Base-by-base conservation (phyloP, 371 early-diverging fungal genomes). In the Cokeromyces recurvatus region DNA sequence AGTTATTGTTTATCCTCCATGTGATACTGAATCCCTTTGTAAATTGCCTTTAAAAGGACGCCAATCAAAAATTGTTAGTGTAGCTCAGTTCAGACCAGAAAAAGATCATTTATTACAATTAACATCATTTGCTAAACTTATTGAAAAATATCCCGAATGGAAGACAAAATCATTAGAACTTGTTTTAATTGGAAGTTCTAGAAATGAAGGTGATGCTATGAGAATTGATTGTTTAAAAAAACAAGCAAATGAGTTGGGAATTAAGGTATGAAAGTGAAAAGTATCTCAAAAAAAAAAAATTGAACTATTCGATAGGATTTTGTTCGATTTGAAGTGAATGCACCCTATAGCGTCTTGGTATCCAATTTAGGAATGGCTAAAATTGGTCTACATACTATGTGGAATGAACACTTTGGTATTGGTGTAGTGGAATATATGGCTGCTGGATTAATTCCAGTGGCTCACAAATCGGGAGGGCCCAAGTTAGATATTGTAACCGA, bases 381-480 rank as follows among this genome's bases (percentile, higher is more conserved):
- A 38, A 67, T 95, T 31, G 98, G 96, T 0, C 42, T 98, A 16
- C 96, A 96, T 59, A 90, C 97, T 12, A 98, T 98, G 98, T 74
- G 78, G 68, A 87, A 96, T 55, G 98, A 98, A 59, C 98, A 98
- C 61, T 98, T 98, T 73, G 98, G 98, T 14, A 98, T 98, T 55
- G 85, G 90, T 19, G 82, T 97, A 32, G 92, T 98, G 2, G 98
- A 98, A 67, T 94, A 92, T 52, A 94, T 95, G 95, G 93, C 94
- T 8, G 90, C 94, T 12, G 98, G 97, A 10, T 53, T 93, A 36
- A 83, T 98, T 23, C 80, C 94, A 3, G 66, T 97, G 2, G 96
- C 91, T 2, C 90, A 98, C 62, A 81, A 92, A 53, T 95, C 95
- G 14, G 98, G 87, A 17, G 98, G 98, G 0, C 98, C 98, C 1